A percentile compares a stretch with the other conserved stretches of the same genome.
These are phyloP conservation scores for Apiospora aurea DNA, from an alignment of 2,329 filamentous ascomycete genomes.

Conservation along the genomic window DNA sequence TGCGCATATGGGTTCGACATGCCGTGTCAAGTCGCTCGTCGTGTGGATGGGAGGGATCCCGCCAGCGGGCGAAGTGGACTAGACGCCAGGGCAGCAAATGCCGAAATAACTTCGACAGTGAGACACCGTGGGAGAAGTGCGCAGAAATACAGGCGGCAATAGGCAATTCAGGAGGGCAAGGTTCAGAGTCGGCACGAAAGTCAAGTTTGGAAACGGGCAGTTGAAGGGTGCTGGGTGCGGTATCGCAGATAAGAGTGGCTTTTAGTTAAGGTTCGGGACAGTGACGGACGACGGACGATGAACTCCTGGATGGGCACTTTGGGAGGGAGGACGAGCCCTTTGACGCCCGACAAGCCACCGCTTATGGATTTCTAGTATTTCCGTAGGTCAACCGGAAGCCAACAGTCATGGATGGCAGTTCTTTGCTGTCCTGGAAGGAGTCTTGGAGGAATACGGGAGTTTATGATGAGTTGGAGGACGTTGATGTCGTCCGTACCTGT, in stretches of 20 bases:
- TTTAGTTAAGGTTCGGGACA: slow-evolving; percentile 14
- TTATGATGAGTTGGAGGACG: slow-evolving; percentile 17
- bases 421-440: background rate
- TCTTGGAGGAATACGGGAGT: background rate
- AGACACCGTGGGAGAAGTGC: background rate
- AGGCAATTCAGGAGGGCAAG: background rate
- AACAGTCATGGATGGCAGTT: background rate
- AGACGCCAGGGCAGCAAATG: slow-evolving; percentile 6
- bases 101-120: background rate
- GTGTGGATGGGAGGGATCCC: background rate
- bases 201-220: slow-evolving; percentile 13
- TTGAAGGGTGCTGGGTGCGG: slow-evolving; percentile 13
- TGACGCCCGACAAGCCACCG: slow-evolving; percentile 9
- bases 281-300: background rate
- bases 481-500: slow-evolving; percentile 18
- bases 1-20: slow-evolving; percentile 55
- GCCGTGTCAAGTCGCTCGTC: slow-evolving; percentile 29
- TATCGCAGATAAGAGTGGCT: slow-evolving; percentile 19
- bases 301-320: slow-evolving; percentile 4
- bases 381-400: background rate
- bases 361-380: background rate
- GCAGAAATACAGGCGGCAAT: background rate
- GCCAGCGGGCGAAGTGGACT: slow-evolving; percentile 3
- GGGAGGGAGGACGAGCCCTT: background rate
- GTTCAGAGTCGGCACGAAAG: slow-evolving; percentile 10